A percentile compares a stretch with the other conserved stretches of the same genome.
Evolutionary conservation across 2,329 filamentous ascomycete genomes (phyloP).

Genomic region (Leptographium lundbergii): DNA sequence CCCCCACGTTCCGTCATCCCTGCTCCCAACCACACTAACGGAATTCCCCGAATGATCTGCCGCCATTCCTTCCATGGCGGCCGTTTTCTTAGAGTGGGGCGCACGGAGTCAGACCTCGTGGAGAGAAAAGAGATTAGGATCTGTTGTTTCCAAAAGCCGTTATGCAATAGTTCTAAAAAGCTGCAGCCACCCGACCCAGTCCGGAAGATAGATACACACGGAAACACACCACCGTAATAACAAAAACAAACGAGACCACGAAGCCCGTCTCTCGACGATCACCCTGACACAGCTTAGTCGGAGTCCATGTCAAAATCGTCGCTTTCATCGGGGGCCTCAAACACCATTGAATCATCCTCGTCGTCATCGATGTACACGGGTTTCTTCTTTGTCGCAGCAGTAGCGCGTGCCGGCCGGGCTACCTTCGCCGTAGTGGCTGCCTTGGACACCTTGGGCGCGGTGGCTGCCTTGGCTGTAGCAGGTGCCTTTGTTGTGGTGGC

Average conservation of each 20-base stretch:
- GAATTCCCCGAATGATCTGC: not conserved
- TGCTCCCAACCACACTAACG: not conserved
- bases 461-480: not conserved
- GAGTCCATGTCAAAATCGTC: constrained; percentile 24
- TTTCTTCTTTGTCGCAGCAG: constrained; percentile 27
- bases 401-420: constrained; percentile 26
- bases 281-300: not conserved
- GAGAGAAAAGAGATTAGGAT: not conserved
- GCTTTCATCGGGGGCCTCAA: constrained; percentile 18
- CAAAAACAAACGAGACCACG: not conserved
- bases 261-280: not conserved
- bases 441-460: not conserved
- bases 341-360: constrained; percentile 13
- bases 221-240: not conserved
- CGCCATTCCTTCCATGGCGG: not conserved
- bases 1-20: not conserved
- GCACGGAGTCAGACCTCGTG: not conserved
- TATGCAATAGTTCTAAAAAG: not conserved
- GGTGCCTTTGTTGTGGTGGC: not conserved
- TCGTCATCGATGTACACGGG: constrained; percentile 24
- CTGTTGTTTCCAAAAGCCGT: not conserved
- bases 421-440: constrained; percentile 21
- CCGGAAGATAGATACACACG: not conserved
- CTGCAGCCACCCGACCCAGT: not conserved
- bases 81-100: not conserved